Evolutionary conservation across 2,329 filamentous ascomycete genomes (phyloP).

Genomic region (Microthyrium microscopicum): DNA sequence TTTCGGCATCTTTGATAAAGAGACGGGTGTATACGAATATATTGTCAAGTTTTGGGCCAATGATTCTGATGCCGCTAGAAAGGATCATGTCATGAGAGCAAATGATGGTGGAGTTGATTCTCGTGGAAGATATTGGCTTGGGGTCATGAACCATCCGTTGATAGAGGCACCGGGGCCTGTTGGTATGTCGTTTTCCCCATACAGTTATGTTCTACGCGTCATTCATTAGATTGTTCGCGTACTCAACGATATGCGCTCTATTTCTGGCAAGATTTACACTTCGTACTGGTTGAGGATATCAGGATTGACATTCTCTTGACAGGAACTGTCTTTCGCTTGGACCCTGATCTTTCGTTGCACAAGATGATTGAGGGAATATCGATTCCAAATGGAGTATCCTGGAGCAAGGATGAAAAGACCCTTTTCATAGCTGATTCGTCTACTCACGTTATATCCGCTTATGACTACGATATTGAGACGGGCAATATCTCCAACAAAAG

Average conservation of each 20-base stretch:
- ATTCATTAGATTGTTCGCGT: background rate
- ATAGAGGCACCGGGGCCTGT: constrained; percentile 33
- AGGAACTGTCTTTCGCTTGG: constrained; percentile 61
- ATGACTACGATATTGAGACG: constrained; percentile 51
- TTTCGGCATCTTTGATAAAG: constrained; percentile 58
- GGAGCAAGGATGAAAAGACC: constrained; percentile 54
- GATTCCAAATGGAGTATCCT: constrained; percentile 75
- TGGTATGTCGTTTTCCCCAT: constrained; percentile 12
- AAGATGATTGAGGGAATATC: constrained; percentile 45
- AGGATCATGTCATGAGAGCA: constrained; percentile 39
- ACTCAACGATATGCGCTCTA: too few relatives aligned
- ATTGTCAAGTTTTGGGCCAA: constrained; percentile 40
- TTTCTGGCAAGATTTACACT: too few relatives aligned
- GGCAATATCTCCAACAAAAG: constrained; percentile 52
- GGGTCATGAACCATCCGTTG: constrained; percentile 70
- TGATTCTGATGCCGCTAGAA: constrained; percentile 27
- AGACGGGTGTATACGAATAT: constrained; percentile 37
- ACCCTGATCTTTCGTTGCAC: constrained; percentile 41
- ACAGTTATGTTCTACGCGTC: background rate
- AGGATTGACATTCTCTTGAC: constrained; percentile 10
- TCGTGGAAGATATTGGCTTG: constrained; percentile 69
- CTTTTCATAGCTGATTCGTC: constrained; percentile 77
- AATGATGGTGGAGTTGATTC: constrained; percentile 77
- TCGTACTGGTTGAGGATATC: background rate
- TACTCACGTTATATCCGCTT: constrained; percentile 51